A percentile compares a stretch with the other conserved stretches of the same genome.
Conservation (phyloP, 768 basidiomycete species). For the Suillus cothurnatus region DNA sequence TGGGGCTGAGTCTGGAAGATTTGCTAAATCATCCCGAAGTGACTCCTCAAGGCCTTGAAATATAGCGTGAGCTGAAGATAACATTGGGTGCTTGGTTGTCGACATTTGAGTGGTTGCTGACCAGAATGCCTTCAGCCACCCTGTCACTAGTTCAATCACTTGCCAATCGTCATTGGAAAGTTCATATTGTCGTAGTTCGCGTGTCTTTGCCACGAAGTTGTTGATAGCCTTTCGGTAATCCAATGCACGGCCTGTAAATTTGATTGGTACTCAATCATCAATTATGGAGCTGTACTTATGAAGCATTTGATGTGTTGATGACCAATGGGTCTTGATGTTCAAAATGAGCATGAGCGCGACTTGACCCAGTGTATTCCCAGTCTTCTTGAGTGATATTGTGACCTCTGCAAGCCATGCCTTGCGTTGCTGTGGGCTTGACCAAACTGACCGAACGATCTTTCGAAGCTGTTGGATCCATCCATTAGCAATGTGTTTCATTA, state of each 20-base stretch:
- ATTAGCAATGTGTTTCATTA: background rate
- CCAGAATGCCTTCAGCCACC: background rate
- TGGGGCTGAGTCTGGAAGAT: background rate
- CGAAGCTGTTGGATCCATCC: background rate
- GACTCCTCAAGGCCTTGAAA: background rate
- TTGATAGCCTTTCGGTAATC: background rate
- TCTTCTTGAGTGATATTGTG: background rate
- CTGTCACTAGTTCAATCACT: background rate
- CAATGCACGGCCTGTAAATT: no score
- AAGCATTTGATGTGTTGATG: conserved; percentile 42
- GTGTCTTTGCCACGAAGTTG: background rate
- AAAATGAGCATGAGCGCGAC: conserved; percentile 12
- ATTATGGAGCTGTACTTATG: background rate
- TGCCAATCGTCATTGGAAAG: background rate
- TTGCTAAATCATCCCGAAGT: background rate
- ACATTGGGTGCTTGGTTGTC: background rate
- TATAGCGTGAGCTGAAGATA: background rate
- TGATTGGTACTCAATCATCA: background rate
- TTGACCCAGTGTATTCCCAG: background rate
- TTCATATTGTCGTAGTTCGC: background rate
- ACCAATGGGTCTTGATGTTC: conserved; percentile 42
- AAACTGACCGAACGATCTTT: background rate
- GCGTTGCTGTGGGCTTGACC: background rate
- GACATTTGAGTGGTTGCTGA: background rate
- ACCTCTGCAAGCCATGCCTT: background rate